Percentiles rank a stretch among this genome's conserved stretches.
Conservation (phyloP, 78 protist genomes). For the Monosiga brevicollis region DNA sequence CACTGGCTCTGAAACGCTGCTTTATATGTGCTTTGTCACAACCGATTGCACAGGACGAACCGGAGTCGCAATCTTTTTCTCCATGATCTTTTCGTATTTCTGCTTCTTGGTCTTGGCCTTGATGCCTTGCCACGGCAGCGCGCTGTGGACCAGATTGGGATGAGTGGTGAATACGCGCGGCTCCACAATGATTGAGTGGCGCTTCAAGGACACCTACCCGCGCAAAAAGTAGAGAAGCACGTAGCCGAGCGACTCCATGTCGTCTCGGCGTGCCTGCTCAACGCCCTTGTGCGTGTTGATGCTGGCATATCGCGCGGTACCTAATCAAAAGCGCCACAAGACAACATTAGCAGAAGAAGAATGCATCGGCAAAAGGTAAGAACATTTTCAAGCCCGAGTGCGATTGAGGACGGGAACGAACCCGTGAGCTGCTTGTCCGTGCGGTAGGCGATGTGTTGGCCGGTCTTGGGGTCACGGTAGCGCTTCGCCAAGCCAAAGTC, state of each 20-base stretch:
- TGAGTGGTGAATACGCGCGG: too few species aligned
- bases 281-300: conserved; percentile 66
- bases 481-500: conserved; percentile 95
- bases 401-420: conserved; percentile 85
- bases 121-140: conserved; percentile 97
- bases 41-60: too few species aligned
- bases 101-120: conserved; percentile 83
- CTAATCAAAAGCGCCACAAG: conserved; percentile 11
- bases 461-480: conserved; percentile 82
- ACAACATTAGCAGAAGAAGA: not conserved
- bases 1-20: too few species aligned
- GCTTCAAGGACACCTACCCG: conserved; percentile 66
- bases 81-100: conserved; percentile 87
- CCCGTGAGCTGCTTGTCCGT: conserved; percentile 93
- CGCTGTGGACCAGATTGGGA: conserved; percentile 65
- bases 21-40: too few species aligned
- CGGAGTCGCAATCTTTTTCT: conserved; percentile 65
- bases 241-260: conserved; percentile 75
- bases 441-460: conserved; percentile 86
- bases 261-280: conserved; percentile 70
- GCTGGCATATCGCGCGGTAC: conserved; percentile 87
- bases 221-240: conserved; percentile 54
- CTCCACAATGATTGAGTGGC: too few species aligned
- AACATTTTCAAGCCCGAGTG: not conserved
- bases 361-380: not conserved